Conservation (phyloP, 2,329 filamentous ascomycete species). For the Fusarium xyrophilum region DNA sequence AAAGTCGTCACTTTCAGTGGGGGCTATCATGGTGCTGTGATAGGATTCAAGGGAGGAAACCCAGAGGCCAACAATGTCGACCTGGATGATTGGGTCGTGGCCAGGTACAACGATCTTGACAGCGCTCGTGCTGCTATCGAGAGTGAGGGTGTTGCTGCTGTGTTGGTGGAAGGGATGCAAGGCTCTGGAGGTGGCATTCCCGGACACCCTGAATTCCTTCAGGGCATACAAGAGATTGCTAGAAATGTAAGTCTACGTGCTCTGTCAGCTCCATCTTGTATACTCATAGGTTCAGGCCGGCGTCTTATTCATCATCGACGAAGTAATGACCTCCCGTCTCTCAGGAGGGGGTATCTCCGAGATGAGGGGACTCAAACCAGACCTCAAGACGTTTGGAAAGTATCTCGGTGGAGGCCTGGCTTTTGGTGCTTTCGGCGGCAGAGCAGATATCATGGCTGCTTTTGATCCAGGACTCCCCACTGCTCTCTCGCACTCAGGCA, state of each 20-base stretch:
- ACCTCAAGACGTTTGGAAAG: slow-evolving; percentile 71
- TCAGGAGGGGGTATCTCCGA: slow-evolving; percentile 56
- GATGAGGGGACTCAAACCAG: slow-evolving; percentile 57
- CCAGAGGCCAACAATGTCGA: slow-evolving; percentile 57
- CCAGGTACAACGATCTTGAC: slow-evolving; percentile 65
- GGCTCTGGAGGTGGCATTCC: slow-evolving; percentile 66
- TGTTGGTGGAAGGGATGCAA: slow-evolving; percentile 72
- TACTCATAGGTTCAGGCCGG: slow-evolving; percentile 46
- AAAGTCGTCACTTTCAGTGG: slow-evolving; percentile 61
- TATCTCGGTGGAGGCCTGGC: slow-evolving; percentile 71
- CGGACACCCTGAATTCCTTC: slow-evolving; percentile 59
- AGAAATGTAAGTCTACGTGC: slow-evolving; percentile 40
- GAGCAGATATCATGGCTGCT: slow-evolving; percentile 62
- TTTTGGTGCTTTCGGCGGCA: slow-evolving; percentile 72
- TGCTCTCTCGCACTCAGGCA: slow-evolving; percentile 63
- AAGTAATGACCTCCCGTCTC: slow-evolving; percentile 73
- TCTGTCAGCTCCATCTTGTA: not conserved
- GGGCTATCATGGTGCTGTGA: slow-evolving; percentile 48
- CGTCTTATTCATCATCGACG: slow-evolving; percentile 71
- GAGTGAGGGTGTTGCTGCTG: slow-evolving; percentile 61
- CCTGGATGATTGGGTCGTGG: slow-evolving; percentile 63
- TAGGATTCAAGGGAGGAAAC: slow-evolving; percentile 46
- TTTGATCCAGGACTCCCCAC: slow-evolving; percentile 58
- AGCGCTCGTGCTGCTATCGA: slow-evolving; percentile 54
- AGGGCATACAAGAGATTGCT: slow-evolving; percentile 56